Percentiles rank a stretch among this genome's conserved stretches.
phyloP scores from a whole-genome alignment of 345 rosid species.

The Moringa oleifera region DNA sequence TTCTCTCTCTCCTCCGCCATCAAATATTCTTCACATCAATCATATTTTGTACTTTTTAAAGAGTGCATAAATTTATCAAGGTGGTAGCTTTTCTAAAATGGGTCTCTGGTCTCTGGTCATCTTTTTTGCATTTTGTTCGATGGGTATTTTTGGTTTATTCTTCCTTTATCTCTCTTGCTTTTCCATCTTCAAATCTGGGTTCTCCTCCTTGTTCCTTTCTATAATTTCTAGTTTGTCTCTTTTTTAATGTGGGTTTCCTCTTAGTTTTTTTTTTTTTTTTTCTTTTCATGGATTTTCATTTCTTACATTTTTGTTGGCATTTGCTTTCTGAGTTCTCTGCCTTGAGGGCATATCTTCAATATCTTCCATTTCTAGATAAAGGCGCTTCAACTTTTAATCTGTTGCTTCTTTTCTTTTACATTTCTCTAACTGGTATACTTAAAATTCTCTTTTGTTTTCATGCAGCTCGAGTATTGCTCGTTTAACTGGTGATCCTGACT shows the following conservation, averaged over 20 bases:
- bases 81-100: constrained; percentile 12
- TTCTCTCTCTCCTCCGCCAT: constrained; percentile 7
- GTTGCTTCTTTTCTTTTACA: neutral
- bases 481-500: too few species aligned
- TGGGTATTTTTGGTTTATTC: constrained; percentile 8
- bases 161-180: neutral
- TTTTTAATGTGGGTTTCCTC: too few species aligned
- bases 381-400: constrained; percentile 2
- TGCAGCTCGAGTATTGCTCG: too few species aligned
- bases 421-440: constrained; percentile 2
- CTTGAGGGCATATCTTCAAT: too few species aligned
- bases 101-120: neutral
- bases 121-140: constrained; percentile 6
- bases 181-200: neutral
- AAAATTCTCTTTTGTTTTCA: too few species aligned
- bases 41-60: neutral
- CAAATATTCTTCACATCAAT: constrained; percentile 13
- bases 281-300: too few species aligned
- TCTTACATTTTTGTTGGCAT: neutral
- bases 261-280: neutral
- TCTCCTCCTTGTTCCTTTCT: neutral
- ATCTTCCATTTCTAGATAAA: too few species aligned
- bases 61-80: constrained; percentile 6
- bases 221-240: too few species aligned
- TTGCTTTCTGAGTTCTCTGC: constrained; percentile 11